Base-by-base conservation (phyloP, 2,329 filamentous ascomycete species). In the Thelonectria rubi region DNA sequence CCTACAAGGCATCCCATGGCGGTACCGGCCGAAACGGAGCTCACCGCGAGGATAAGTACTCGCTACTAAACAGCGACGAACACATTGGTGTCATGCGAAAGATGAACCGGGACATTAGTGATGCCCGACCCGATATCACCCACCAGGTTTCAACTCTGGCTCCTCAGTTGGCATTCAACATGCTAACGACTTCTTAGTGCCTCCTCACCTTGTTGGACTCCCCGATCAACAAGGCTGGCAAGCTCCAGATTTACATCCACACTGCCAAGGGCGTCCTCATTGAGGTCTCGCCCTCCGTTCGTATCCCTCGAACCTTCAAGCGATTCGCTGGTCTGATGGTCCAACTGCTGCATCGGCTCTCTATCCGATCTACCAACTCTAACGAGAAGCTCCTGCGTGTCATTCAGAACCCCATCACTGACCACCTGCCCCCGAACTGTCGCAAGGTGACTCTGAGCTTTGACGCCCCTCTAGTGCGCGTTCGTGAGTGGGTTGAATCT, bases 11-110 rank as follows among this genome's bases (percentile, higher is more conserved):
- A 1, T 91, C 92, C 18, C 89, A 93, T 69, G 89, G 89, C 63
- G 86, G 89, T 77, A 84, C 75, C 77, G 86, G 75, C 80, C 89
- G 80, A 79, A 88, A 76, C 82, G 83, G 88, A 32, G 81, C 84
- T 60, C 86, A 87, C 63, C 88, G 91, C 53, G 94, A 97, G 73
- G 94, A 97, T 77, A 98, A 98, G 79, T 99, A 97, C 80, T 97
- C 94, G 64, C 84, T 99, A 54, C 88, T 99, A 74, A 99, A 99
- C 84, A 97, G 94, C 79, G 95, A 99, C 75, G 95, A 99, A 80
- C 95, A 99, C 77, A 99, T 99, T 70, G 95, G 95, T 65, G 91
- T 98, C 68, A 97, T 99, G 93, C 91, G 95, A 74, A 99, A 98
- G 84, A 98, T 98, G 94, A 97, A 97, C 77, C 87, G 95, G 71